phyloP scores from a whole-genome alignment of 441 rosid genomes.

The Dalechampia spathulata region DNA sequence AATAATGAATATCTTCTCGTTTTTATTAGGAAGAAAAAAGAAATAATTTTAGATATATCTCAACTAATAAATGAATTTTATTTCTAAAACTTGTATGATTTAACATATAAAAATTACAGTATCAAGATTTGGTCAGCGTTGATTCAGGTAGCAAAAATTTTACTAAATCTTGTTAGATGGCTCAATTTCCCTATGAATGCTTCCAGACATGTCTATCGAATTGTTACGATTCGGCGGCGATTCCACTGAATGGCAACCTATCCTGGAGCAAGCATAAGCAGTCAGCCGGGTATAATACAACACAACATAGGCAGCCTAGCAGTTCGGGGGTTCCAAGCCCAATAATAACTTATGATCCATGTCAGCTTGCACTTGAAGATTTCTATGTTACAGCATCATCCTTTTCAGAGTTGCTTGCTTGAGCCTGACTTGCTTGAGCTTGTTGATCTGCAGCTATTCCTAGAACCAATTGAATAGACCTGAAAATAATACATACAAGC shows the following conservation, averaged over 20 bases:
- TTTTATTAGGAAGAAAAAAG: no score
- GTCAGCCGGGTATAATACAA: no score
- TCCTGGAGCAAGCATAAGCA: no score
- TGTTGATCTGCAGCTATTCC: slow-evolving; percentile 71
- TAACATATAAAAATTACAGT: background rate
- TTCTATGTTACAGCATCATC: slow-evolving; percentile 42
- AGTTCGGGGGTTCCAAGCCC: no score
- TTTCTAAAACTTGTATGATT: no score
- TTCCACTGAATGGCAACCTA: background rate
- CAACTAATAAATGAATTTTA: no score
- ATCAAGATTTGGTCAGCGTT: no score
- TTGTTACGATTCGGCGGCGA: no score
- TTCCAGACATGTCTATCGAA: no score
- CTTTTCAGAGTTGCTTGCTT: slow-evolving; percentile 50
- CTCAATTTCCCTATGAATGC: background rate
- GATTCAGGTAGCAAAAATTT: background rate
- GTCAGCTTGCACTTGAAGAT: slow-evolving; percentile 50
- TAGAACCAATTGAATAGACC: slow-evolving; percentile 72
- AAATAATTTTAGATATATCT: no score
- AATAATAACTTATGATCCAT: background rate
- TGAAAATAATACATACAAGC: slow-evolving; percentile 23
- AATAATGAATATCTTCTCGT: no score
- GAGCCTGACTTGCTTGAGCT: slow-evolving; percentile 44
- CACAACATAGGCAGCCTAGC: no score
- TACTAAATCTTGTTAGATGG: background rate